phyloP scores from a whole-genome alignment of 2,329 filamentous ascomycete species.

The Fusarium sp. region DNA sequence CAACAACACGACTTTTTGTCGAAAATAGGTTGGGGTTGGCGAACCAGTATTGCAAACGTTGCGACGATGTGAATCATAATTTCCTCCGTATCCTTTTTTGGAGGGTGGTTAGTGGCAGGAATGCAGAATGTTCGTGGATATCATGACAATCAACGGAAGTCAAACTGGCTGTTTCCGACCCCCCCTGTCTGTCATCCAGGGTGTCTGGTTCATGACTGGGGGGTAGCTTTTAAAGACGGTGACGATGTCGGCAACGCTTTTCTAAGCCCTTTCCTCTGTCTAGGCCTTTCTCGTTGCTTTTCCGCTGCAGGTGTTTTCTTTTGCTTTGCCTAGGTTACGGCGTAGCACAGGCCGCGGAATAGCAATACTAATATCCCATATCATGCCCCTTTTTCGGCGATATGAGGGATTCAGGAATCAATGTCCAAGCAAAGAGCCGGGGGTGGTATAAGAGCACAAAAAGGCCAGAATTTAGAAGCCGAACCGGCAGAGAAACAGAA shows the following conservation, averaged over 20 bases:
- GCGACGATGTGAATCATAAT: slow-evolving; percentile 17
- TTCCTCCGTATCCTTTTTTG: slow-evolving; percentile 10
- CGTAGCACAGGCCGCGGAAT: slow-evolving; percentile 25
- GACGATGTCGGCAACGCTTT: slow-evolving; percentile 19
- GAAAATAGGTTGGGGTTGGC: slow-evolving; percentile 14
- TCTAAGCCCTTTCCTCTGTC: slow-evolving; percentile 14
- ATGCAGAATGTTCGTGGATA: slow-evolving; percentile 26
- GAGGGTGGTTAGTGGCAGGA: slow-evolving; percentile 31
- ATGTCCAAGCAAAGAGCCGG: slow-evolving; percentile 28
- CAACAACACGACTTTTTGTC: slow-evolving; percentile 24
- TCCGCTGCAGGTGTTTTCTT: slow-evolving; percentile 19
- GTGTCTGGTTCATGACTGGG: slow-evolving; percentile 28
- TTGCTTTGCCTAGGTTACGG: slow-evolving; percentile 19
- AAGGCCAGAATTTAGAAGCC: slow-evolving; percentile 21
- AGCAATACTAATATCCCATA: slow-evolving; percentile 14
- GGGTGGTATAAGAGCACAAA: slow-evolving; percentile 24
- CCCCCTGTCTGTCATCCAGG: slow-evolving; percentile 37
- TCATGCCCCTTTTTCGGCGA: slow-evolving; percentile 26
- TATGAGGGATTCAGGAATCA: slow-evolving; percentile 33
- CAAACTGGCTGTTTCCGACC: slow-evolving; percentile 33
- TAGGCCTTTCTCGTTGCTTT: slow-evolving; percentile 27
- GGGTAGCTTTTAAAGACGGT: slow-evolving; percentile 26
- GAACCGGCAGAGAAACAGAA: slow-evolving; percentile 37
- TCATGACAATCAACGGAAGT: slow-evolving; percentile 31
- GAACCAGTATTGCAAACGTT: slow-evolving; percentile 21